Base-by-base conservation (phyloP, 495 filamentous ascomycete species). In the Massariosphaeria phaeospora region DNA sequence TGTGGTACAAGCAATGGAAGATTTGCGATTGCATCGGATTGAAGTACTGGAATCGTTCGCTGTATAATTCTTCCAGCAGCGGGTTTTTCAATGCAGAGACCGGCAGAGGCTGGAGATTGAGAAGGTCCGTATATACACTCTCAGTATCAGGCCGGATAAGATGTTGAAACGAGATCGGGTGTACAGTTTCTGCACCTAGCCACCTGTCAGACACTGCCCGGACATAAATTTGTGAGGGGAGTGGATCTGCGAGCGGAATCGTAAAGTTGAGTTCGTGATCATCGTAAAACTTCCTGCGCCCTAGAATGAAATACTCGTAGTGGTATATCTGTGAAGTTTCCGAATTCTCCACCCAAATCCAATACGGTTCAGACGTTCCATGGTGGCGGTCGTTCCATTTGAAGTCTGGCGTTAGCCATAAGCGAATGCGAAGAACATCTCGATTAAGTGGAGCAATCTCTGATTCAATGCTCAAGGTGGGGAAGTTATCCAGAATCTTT, bases 21-120 rank as follows among this genome's bases (percentile, higher is more conserved):
- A 97, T 84, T 66, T 99, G 93, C 2, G 94, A 96, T 66, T 99
- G 93, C 93, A 99, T 95, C 0, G 94, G 91, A 68, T 99, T 99
- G 76, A 99, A 99, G 72, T 82, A 97, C 51, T 87, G 81, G 67
- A 99, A 99, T 24, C 89, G 82, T 64, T 88, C 75, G 5, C 78
- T 82, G 67, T 97, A 97, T 9, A 99, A 76, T 50, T 91, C 88
- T 63, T 97, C 91, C 2, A 97, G 73, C 0, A 83, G 76, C 0
- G 87, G 80, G 62, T 96, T 95, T 60, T 95, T 89, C 36, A 99
- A 76, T 35, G 93, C 91, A 13, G 81, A 79, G 36, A 97, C 81
- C 0, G 93, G 88, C 15, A 99, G 73, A 3, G 94, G 93, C 66
- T 96, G 93, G 8, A 99, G 76, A 63, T 96, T 85, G 11, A 96